Conservation (phyloP, 1,284 basidiomycete species). For the Cutaneotrichosporon sp. region DNA sequence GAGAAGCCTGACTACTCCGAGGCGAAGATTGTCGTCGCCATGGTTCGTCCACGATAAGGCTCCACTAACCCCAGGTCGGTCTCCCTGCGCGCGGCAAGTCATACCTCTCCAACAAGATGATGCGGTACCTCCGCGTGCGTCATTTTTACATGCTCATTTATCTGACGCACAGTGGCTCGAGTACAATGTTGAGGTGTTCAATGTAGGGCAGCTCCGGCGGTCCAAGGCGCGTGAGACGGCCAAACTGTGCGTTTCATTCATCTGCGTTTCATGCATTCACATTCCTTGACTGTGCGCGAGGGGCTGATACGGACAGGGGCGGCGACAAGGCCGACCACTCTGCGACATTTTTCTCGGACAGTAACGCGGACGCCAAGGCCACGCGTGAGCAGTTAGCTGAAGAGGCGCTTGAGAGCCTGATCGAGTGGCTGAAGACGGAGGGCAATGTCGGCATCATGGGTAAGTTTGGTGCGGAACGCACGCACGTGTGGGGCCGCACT, state of each 20-base stretch:
- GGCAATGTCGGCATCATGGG: constrained; percentile 99
- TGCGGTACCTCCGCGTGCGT: constrained; percentile 70
- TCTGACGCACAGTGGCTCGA: constrained; percentile 78
- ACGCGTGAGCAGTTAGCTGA: constrained; percentile 80
- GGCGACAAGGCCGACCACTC: constrained; percentile 73
- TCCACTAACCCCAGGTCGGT: constrained; percentile 60
- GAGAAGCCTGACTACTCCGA: constrained; percentile 97
- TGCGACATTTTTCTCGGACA: constrained; percentile 85
- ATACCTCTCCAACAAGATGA: constrained; percentile 79
- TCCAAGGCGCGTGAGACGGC: constrained; percentile 66
- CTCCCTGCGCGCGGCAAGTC: constrained; percentile 80
- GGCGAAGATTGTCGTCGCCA: constrained; percentile 96
- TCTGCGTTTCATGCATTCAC: not conserved
- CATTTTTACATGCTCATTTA: not conserved
- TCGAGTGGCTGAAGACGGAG: constrained; percentile 90
- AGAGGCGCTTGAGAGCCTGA: constrained; percentile 92
- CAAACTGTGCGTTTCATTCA: not conserved
- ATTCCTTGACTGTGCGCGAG: not conserved
- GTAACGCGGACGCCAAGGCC: constrained; percentile 74
- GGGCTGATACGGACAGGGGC: constrained; percentile 29
- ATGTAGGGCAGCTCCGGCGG: constrained; percentile 91
- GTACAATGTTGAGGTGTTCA: constrained; percentile 98
- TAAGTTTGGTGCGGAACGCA: constrained; percentile 47
- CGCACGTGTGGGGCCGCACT: constrained; percentile 8
- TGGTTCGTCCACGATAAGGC: constrained; percentile 60